Evolutionary conservation across 768 basidiomycete species (phyloP).

Genomic region (Termitomyces sp.): DNA sequence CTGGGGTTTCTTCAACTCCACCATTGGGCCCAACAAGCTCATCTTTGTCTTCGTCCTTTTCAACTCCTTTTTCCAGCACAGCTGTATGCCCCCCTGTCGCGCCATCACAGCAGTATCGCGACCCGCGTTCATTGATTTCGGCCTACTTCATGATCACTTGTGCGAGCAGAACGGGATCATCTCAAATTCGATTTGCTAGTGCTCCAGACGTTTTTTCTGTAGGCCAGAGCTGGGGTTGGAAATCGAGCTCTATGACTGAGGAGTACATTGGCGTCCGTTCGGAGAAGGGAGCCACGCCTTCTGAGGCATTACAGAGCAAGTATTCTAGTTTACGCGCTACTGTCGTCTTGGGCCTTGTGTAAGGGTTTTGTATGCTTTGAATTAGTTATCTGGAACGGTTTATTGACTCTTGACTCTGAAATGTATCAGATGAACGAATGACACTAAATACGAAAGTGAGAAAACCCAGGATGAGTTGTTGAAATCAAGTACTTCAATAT

Average conservation of each 20-base stretch:
- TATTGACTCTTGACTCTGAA: too few species aligned
- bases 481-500: too few species aligned
- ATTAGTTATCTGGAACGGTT: background rate
- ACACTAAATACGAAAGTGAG: background rate
- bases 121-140: constrained; percentile 62
- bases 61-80: constrained; percentile 20
- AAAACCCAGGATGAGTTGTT: background rate
- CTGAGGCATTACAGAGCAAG: constrained; percentile 17
- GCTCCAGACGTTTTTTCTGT: constrained; percentile 81
- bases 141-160: constrained; percentile 86
- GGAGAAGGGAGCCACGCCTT: constrained; percentile 20
- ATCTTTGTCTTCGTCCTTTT: constrained; percentile 15
- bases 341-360: constrained; percentile 74
- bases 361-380: constrained; percentile 1
- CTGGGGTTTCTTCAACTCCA: constrained; percentile 13
- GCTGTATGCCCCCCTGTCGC: constrained; percentile 38
- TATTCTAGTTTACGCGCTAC: constrained; percentile 73
- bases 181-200: constrained; percentile 78
- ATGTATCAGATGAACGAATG: background rate
- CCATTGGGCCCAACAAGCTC: constrained; percentile 18
- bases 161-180: constrained; percentile 73
- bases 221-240: constrained; percentile 94
- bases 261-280: constrained; percentile 40
- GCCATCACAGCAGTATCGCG: constrained; percentile 68
- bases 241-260: constrained; percentile 49